Percentiles rank a stretch among this genome's conserved stretches.
Evolutionary conservation across 495 filamentous ascomycete genomes (phyloP).

Genomic region (Alectoria sarmentosa): DNA sequence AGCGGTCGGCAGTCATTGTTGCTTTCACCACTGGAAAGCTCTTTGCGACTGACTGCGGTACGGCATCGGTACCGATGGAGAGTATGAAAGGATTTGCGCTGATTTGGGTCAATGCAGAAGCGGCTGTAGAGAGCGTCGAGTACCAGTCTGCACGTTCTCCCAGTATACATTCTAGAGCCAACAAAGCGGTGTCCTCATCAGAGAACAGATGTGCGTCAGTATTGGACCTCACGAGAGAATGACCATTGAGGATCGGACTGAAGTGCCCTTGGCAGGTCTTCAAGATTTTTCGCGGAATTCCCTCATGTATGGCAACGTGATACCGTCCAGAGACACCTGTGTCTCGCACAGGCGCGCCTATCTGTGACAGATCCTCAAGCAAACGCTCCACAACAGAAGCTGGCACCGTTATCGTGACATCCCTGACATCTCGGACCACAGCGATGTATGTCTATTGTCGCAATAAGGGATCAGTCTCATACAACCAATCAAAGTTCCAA

Average conservation of each 20-base stretch:
- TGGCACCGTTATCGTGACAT: conserved; percentile 22
- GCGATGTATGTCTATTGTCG: conserved; percentile 28
- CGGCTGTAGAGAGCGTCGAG: conserved; percentile 13
- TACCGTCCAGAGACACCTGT: conserved; percentile 17
- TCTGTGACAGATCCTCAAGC: conserved; percentile 10
- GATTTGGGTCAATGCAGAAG: conserved; percentile 14
- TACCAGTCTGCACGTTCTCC: conserved; percentile 19
- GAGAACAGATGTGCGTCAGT: conserved; percentile 15
- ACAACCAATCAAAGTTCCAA: background rate
- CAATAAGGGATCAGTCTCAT: conserved; percentile 8
- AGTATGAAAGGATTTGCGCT: conserved; percentile 4
- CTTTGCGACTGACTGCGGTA: conserved; percentile 24
- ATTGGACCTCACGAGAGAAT: conserved; percentile 24
- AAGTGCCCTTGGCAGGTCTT: conserved; percentile 10
- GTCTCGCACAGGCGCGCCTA: conserved; percentile 15
- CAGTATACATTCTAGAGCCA: conserved; percentile 13
- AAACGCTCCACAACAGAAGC: conserved; percentile 15
- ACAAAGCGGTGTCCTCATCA: conserved; percentile 13
- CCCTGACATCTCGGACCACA: conserved; percentile 24
- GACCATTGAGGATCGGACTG: conserved; percentile 12
- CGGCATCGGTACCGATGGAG: conserved; percentile 12
- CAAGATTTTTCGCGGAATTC: conserved; percentile 10
- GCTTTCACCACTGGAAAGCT: conserved; percentile 16
- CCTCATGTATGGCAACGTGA: conserved; percentile 9
- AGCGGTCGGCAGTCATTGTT: background rate